Conservation (phyloP, 139 green algal genomes). For the Chlorella sp. region DNA sequence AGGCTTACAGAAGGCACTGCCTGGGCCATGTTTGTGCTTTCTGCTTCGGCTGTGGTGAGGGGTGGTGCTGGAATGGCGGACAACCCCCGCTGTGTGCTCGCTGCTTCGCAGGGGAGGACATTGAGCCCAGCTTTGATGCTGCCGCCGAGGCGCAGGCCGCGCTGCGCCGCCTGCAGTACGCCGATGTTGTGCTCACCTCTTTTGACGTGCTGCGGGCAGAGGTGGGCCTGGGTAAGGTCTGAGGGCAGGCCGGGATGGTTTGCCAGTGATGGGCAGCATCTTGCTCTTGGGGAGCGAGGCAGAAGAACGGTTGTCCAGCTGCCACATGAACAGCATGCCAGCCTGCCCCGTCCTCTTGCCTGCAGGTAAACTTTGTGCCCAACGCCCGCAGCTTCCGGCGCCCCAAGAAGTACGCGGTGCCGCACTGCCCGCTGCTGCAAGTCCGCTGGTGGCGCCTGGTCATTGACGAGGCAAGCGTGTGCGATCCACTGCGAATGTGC, state of each 20-base stretch:
- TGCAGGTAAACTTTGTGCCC: constrained; percentile 31
- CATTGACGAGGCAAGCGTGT: constrained; percentile 66
- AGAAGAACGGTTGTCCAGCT: too few species aligned
- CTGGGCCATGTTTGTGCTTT: too few species aligned
- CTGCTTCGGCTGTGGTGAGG: too few species aligned
- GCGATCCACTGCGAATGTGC: too few species aligned
- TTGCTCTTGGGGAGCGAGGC: too few species aligned
- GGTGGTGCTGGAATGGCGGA: neutral
- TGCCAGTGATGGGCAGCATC: too few species aligned
- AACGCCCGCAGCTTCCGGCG: constrained; percentile 46
- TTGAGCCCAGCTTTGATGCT: constrained; percentile 42
- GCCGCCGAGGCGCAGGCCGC: constrained; percentile 45
- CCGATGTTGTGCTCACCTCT: constrained; percentile 75
- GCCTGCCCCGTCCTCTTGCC: neutral
- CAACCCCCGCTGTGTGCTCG: neutral
- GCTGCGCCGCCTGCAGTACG: constrained; percentile 39
- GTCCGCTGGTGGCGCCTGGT: constrained; percentile 71
- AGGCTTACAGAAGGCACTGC: neutral
- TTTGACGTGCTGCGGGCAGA: constrained; percentile 62
- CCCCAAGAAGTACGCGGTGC: constrained; percentile 67
- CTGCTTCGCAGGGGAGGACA: constrained; percentile 6
- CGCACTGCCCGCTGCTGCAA: constrained; percentile 59
- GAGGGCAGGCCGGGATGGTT: too few species aligned
- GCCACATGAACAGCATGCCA: too few species aligned
- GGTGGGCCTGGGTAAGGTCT: neutral